phyloP scores from a whole-genome alignment of 805 yeast species.

The Starmerella lactis-condensi region DNA sequence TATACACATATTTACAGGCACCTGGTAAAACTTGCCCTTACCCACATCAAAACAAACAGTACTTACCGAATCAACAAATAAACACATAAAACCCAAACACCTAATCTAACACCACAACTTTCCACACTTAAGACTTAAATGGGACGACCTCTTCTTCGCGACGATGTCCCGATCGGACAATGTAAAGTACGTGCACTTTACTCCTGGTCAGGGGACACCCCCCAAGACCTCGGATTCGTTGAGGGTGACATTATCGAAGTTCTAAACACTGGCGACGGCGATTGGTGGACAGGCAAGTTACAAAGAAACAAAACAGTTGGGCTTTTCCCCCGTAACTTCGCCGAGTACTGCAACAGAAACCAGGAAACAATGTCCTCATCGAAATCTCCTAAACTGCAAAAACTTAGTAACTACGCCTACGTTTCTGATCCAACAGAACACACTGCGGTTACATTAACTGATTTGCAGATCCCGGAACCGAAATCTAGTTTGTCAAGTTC shows the following conservation, averaged over 20 bases:
- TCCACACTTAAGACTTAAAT: background rate
- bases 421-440: background rate
- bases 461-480: conserved; percentile 11
- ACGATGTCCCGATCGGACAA: conserved; percentile 27
- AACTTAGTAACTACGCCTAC: conserved; percentile 1
- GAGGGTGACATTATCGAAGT: conserved; percentile 90
- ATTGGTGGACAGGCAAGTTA: conserved; percentile 79
- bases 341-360: conserved; percentile 30
- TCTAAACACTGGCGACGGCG: conserved; percentile 59
- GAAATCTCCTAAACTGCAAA: background rate
- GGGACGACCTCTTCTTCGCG: conserved; percentile 10
- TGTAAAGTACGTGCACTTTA: conserved; percentile 65
- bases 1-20: too few relatives aligned
- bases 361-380: conserved; percentile 14
- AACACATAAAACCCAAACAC: background rate
- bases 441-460: conserved; percentile 3
- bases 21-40: too few relatives aligned
- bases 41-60: too few relatives aligned
- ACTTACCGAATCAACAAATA: too few relatives aligned
- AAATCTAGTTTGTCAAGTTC: conserved; percentile 1
- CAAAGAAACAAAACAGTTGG: conserved; percentile 69
- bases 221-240: conserved; percentile 76
- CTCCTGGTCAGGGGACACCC: conserved; percentile 88
- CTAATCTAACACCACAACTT: background rate
- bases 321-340: conserved; percentile 74